Conservation (phyloP, 2,329 filamentous ascomycete species). For the Pezicula neosporulosa region DNA sequence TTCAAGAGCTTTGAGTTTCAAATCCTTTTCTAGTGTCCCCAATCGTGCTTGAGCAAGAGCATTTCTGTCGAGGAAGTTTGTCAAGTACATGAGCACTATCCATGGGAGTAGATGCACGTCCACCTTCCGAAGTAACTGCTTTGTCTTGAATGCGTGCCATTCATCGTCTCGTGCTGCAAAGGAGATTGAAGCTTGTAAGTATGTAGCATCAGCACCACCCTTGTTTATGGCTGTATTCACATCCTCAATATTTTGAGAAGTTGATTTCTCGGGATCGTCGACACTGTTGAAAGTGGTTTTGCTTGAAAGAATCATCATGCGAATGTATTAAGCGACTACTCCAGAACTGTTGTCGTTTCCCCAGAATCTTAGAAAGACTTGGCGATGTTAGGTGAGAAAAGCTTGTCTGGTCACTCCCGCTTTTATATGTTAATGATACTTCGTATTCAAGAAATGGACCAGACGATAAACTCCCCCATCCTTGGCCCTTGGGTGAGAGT, state of each 20-base stretch:
- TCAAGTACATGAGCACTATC: conserved; percentile 33
- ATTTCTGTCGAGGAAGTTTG: conserved; percentile 31
- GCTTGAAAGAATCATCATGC: no score
- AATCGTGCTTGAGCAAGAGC: conserved; percentile 29
- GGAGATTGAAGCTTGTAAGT: background rate
- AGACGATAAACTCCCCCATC: no score
- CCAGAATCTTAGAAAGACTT: no score
- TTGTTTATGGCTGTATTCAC: background rate
- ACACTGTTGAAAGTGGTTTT: no score
- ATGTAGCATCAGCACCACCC: background rate
- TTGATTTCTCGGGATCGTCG: background rate
- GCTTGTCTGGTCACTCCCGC: no score
- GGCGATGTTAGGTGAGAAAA: no score
- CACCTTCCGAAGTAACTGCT: background rate
- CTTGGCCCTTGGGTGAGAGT: no score
- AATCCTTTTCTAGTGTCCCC: conserved; percentile 27
- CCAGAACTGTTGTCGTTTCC: no score
- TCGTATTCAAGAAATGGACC: no score
- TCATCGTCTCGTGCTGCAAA: background rate
- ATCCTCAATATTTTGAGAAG: background rate
- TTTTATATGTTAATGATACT: no score
- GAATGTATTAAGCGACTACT: no score
- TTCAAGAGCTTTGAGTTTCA: conserved; percentile 34
- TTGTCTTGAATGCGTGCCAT: background rate
- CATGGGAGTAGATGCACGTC: background rate